These are phyloP conservation scores for Aspergillus ellipticus DNA, from an alignment of 495 filamentous ascomycete genomes.

Conservation along the genomic window DNA sequence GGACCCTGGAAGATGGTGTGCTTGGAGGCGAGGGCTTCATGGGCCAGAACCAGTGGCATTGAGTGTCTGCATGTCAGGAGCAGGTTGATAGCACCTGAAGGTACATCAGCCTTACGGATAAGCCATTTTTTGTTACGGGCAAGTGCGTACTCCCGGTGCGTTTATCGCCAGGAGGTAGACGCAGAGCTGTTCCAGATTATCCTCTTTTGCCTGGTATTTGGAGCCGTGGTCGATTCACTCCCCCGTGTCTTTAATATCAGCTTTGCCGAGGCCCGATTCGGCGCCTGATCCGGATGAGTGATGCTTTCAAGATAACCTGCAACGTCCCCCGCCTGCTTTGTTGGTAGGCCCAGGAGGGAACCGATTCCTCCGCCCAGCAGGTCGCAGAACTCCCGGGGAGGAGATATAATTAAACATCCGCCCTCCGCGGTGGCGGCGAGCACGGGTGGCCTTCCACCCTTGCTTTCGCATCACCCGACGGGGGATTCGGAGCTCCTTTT, in stretches of 20 bases:
- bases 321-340: neutral
- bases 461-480: neutral
- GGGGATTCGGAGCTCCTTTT: neutral
- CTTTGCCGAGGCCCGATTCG: neutral
- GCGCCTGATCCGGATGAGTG: neutral
- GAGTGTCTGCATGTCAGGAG: conserved; percentile 15
- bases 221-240: conserved; percentile 6
- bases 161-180: conserved; percentile 9
- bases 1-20: conserved; percentile 89
- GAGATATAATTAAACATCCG: neutral
- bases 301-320: neutral
- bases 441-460: neutral
- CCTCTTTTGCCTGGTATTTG: conserved; percentile 12
- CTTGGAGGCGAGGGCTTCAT: conserved; percentile 77
- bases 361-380: neutral
- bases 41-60: conserved; percentile 62
- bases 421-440: neutral
- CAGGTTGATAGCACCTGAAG: conserved; percentile 10
- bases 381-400: conserved; percentile 1
- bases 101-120: conserved; percentile 15
- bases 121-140: conserved; percentile 13
- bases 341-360: neutral
- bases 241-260: conserved; percentile 5
- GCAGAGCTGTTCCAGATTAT: conserved; percentile 16
- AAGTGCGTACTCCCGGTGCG: conserved; percentile 14